Evolutionary conservation across 345 rosid species (phyloP).

Genomic region (Toxicodendron radicans): DNA sequence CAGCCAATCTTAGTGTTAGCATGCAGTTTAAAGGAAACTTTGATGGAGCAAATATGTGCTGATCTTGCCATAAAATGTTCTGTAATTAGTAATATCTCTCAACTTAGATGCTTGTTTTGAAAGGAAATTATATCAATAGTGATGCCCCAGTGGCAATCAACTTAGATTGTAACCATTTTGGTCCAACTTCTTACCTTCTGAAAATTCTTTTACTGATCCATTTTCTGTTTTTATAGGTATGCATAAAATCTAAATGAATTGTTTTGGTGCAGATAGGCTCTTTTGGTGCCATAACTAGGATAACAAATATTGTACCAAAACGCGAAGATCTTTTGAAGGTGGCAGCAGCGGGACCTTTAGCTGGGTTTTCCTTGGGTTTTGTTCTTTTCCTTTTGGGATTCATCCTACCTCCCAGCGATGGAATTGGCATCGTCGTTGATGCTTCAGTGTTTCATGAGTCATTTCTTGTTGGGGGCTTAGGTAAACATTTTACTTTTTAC

Average conservation of each 20-base stretch:
- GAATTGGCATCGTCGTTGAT: slow-evolving; percentile 81
- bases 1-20: too few relatives aligned
- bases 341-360: slow-evolving; percentile 94
- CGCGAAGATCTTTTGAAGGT: slow-evolving; percentile 91
- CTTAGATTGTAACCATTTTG: neutral
- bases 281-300: slow-evolving; percentile 93
- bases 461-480: slow-evolving; percentile 81
- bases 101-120: neutral
- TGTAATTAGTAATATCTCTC: neutral
- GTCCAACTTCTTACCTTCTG: neutral
- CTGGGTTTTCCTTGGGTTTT: slow-evolving; percentile 84
- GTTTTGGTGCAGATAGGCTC: slow-evolving; percentile 92
- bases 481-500: slow-evolving; percentile 41
- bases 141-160: neutral
- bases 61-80: neutral
- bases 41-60: neutral
- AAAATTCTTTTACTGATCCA: neutral
- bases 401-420: slow-evolving; percentile 82
- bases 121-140: neutral
- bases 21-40: neutral
- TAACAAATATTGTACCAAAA: slow-evolving; percentile 68
- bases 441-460: slow-evolving; percentile 95
- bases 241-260: slow-evolving; percentile 33
- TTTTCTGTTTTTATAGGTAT: neutral
- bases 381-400: slow-evolving; percentile 77